Conservation (phyloP, 2,329 filamentous ascomycete genomes). For the Ascocoryne sarcoides region DNA sequence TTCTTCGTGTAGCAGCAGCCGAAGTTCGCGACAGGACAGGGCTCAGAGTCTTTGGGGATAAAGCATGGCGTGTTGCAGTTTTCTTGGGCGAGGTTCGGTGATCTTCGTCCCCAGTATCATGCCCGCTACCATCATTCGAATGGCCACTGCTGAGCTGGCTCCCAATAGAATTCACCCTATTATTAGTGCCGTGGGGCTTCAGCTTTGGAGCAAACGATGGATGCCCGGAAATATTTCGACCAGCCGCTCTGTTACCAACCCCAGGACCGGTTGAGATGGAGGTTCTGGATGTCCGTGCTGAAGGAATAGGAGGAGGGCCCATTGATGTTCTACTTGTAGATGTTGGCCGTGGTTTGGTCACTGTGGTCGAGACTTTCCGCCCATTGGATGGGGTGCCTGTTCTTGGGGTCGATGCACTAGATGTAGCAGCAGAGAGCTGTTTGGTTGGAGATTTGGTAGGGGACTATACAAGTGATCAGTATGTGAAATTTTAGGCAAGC, state of each 20-base stretch:
- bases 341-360: constrained; percentile 46
- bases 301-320: constrained; percentile 46
- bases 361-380: constrained; percentile 31
- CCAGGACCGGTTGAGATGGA: constrained; percentile 30
- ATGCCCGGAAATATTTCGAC: constrained; percentile 12
- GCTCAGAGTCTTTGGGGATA: constrained; percentile 26
- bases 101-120: constrained; percentile 23
- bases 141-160: constrained; percentile 25
- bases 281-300: constrained; percentile 30
- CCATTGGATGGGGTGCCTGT: constrained; percentile 56
- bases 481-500: neutral
- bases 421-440: constrained; percentile 47
- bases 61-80: constrained; percentile 35
- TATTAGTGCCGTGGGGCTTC: constrained; percentile 24
- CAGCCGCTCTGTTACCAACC: constrained; percentile 24
- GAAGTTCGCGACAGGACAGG: constrained; percentile 22
- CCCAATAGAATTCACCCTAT: constrained; percentile 24
- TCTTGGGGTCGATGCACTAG: constrained; percentile 50
- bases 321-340: constrained; percentile 52
- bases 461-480: constrained; percentile 42
- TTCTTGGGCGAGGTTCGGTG: constrained; percentile 37
- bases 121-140: constrained; percentile 22
- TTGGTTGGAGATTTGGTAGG: constrained; percentile 76
- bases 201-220: constrained; percentile 24
- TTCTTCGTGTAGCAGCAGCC: constrained; percentile 8